phyloP scores from a whole-genome alignment of 129 eudicot genomes.

The Daucus carota region DH1_v3.0 NC_030386.2:33378501-33379000 shows the following conservation, averaged over 20 bases:
- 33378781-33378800: not conserved
- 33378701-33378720: not conserved
- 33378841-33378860: constrained; percentile 98
- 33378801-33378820: not conserved
- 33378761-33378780: not conserved
- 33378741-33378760: not conserved
- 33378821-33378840: constrained; percentile 48
- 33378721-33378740: not conserved
- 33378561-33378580: not conserved
- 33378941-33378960: constrained; percentile 60
- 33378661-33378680: not conserved
- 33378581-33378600: not conserved
- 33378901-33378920: constrained; percentile 72
- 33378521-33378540: not conserved
- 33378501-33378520: not conserved
- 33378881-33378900: constrained; percentile 99
- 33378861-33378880: constrained; percentile 98
- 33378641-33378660: not conserved
- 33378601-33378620: not conserved
- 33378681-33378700: not conserved
- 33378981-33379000: constrained; percentile 91
- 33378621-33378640: not conserved
- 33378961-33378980: constrained; percentile 86
- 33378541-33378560: not conserved
- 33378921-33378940: constrained; percentile 95